A percentile compares a stretch with the other conserved stretches of the same genome.
These are phyloP conservation scores for Penicillium subrubescens DNA, from an alignment of 495 filamentous ascomycete genomes.

Conservation along the genomic window DNA sequence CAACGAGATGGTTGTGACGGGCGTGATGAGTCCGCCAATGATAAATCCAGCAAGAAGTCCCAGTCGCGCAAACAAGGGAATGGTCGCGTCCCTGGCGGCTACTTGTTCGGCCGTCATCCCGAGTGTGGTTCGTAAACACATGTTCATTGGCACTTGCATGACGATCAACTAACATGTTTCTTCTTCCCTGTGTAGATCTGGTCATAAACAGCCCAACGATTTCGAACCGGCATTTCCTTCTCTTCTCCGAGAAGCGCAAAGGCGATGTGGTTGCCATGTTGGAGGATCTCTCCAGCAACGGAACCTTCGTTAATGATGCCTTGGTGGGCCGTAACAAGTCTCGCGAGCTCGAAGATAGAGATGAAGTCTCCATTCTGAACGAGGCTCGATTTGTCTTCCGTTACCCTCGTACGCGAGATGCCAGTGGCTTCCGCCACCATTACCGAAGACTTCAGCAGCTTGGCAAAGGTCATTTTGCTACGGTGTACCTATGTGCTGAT, in stretches of 20 bases:
- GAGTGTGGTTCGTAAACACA: conserved; percentile 76
- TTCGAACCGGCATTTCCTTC: conserved; percentile 92
- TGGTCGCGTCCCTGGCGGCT: conserved; percentile 72
- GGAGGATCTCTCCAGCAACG: conserved; percentile 94
- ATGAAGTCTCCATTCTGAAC: conserved; percentile 84
- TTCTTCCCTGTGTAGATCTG: conserved; percentile 58
- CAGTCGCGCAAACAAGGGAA: conserved; percentile 28
- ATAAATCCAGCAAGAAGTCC: conserved; percentile 39
- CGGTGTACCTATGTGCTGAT: conserved; percentile 89
- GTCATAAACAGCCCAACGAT: conserved; percentile 77
- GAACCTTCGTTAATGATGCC: conserved; percentile 92
- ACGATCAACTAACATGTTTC: conserved; percentile 17
- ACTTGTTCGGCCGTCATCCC: conserved; percentile 86
- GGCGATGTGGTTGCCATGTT: conserved; percentile 79
- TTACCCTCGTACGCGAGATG: conserved; percentile 75
- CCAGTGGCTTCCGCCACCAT: conserved; percentile 80
- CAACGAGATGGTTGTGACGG: conserved; percentile 66
- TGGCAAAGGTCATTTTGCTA: conserved; percentile 95
- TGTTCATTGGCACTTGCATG: not conserved
- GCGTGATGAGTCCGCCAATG: conserved; percentile 42
- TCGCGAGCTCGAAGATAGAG: conserved; percentile 81
- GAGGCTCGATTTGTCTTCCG: conserved; percentile 86
- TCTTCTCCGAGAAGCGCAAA: conserved; percentile 85
- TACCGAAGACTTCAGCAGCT: conserved; percentile 84
- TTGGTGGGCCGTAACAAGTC: conserved; percentile 90